Evolutionary conservation across 1,284 basidiomycete species (phyloP), one percentile per base, ranked within the genome.

Genomic region (Ganoderma lingzhi): DNA sequence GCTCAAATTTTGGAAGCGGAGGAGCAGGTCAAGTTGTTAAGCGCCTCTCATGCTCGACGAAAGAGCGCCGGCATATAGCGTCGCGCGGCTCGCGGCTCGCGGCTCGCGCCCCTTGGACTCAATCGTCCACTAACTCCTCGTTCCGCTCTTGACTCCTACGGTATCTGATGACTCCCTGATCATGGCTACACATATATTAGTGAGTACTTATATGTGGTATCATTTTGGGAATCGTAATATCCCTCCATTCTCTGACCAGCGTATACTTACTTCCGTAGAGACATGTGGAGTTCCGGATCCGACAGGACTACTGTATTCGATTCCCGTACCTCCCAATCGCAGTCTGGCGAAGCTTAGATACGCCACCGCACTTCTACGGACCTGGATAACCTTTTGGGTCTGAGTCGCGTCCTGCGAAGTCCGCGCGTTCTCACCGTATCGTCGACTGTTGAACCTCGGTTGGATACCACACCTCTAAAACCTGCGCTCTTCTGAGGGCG

Each of bases 1-100:
- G 62, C 17, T 23, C 70, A 64, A 64, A 70, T 60, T 70, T 71
- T 63, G 63, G 59, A 65, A n/a, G 41, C 37, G n/a, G 48, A 45
- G 64, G 48, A 63, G n/a, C 58, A 70, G 35, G 62, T 35, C 56
- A 68, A 63, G 72, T 42, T 41, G 15, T 28, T 42, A 69, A 56
- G 64, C 69, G 69, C 69, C 65, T 60, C 63, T 45, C 32, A 35
- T 17, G 56, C 41, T 45, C 17, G 32, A 30, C 10, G 8, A 15
- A 56, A 17, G 53, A 35, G 53, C 63, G 58, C 58, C 56, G 19
- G 32, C 10, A 35, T n/a, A 2, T 6, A 3, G 3, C 17, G n/a
- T 6, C 23, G 17, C 61, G n/a, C 39, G 23, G 23, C 23, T 23
- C 23, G 23, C 23, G 23, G 23, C 23, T 23, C 23, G 23, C 23